Evolutionary conservation across 805 yeast genomes (phyloP).

Genomic region (Cyberlindnera lachancei): DNA sequence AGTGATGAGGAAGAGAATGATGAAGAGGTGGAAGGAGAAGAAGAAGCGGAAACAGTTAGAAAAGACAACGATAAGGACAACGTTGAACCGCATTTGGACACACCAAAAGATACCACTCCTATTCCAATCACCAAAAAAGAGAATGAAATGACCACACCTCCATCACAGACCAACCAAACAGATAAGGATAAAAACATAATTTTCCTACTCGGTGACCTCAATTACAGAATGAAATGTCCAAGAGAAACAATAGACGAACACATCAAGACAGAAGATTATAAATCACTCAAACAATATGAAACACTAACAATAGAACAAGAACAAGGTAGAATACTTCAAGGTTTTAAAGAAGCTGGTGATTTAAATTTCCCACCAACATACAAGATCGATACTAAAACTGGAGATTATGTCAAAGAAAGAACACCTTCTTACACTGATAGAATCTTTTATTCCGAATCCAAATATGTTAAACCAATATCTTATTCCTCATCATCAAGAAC

Average conservation of each 20-base stretch:
- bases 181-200: conserved; percentile 17
- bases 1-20: conserved; percentile 5
- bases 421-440: conserved; percentile 58
- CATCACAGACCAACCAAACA: too few species aligned
- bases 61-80: not conserved
- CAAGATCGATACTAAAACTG: conserved; percentile 27
- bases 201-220: conserved; percentile 46
- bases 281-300: conserved; percentile 34
- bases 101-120: not conserved
- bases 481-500: conserved; percentile 18
- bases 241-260: conserved; percentile 24
- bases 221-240: conserved; percentile 36
- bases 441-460: conserved; percentile 32
- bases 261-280: conserved; percentile 24
- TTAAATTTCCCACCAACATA: conserved; percentile 50
- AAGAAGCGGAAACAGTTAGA: not conserved
- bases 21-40: conserved; percentile 5
- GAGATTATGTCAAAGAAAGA: conserved; percentile 27
- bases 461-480: conserved; percentile 22
- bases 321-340: conserved; percentile 30
- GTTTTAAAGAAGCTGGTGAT: conserved; percentile 40
- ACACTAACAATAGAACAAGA: conserved; percentile 31
- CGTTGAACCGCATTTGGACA: too few species aligned
- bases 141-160: not conserved
- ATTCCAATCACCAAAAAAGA: not conserved